phyloP scores from a whole-genome alignment of 495 filamentous ascomycete genomes.

The Talaromyces adpressus region DNA sequence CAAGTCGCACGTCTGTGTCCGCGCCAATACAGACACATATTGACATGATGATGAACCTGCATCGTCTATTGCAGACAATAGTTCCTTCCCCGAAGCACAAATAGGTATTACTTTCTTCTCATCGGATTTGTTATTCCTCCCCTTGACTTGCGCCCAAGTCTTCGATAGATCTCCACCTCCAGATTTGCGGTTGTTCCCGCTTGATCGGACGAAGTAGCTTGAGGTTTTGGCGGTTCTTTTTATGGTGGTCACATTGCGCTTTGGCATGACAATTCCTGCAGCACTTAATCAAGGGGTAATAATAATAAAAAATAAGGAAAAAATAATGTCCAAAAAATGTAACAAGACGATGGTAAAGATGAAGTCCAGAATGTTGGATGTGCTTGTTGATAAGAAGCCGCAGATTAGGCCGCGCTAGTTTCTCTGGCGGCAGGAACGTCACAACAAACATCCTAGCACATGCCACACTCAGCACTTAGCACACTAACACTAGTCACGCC shows the following conservation, averaged over 20 bases:
- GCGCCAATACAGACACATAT: background rate
- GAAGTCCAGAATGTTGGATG: background rate
- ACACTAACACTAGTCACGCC: background rate
- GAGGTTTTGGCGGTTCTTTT: constrained; percentile 4
- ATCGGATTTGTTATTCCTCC: background rate
- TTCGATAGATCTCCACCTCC: background rate
- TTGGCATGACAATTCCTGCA: background rate
- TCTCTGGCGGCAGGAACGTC: background rate
- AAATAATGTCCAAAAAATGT: background rate
- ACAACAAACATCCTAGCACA: background rate
- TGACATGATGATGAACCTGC: background rate
- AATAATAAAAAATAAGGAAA: background rate
- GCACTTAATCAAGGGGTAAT: background rate
- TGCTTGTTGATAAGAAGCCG: background rate
- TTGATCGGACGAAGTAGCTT: background rate
- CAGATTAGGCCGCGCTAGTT: background rate
- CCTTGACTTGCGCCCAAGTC: background rate
- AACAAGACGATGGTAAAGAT: background rate
- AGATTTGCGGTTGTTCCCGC: background rate
- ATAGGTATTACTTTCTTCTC: background rate
- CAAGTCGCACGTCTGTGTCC: background rate
- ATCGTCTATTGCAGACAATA: background rate
- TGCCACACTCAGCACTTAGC: background rate
- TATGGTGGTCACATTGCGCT: background rate
- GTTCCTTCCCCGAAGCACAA: background rate